These are phyloP conservation scores for Podosphaera aphanis DNA, from an alignment of 2,329 filamentous ascomycete species.

Conservation along the genomic window DNA sequence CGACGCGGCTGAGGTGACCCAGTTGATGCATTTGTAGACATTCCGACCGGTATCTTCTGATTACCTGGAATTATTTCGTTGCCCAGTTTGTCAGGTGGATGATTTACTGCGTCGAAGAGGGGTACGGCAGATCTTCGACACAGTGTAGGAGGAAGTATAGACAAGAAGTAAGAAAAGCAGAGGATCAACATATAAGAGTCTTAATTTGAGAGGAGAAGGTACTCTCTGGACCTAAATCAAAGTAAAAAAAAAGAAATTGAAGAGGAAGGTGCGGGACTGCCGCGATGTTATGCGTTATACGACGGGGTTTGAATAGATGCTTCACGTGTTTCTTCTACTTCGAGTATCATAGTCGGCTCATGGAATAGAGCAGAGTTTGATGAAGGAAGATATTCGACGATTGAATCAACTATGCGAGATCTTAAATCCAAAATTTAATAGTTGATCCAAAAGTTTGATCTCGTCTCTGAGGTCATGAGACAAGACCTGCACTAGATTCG, in stretches of 20 bases:
- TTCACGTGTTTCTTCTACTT: background rate
- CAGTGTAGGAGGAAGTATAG: slow-evolving; percentile 10
- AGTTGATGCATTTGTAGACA: slow-evolving; percentile 20
- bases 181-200: slow-evolving; percentile 14
- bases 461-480: background rate
- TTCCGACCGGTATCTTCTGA: slow-evolving; percentile 11
- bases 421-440: background rate
- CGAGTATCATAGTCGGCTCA: background rate
- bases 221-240: slow-evolving; percentile 2
- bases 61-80: background rate
- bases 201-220: slow-evolving; percentile 15
- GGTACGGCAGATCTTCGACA: slow-evolving; percentile 12
- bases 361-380: background rate
- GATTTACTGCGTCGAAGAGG: background rate
- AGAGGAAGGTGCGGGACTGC: slow-evolving; percentile 1
- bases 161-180: slow-evolving; percentile 9
- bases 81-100: background rate
- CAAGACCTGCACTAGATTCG: background rate
- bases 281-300: background rate
- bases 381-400: background rate
- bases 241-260: background rate
- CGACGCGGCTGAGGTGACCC: slow-evolving; percentile 22
- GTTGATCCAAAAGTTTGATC: background rate
- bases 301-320: background rate
- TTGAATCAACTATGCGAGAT: background rate